Evolutionary conservation across 192 early-diverging fungal genomes (phyloP).

Genomic region (Pilobolus umbonatus): DNA sequence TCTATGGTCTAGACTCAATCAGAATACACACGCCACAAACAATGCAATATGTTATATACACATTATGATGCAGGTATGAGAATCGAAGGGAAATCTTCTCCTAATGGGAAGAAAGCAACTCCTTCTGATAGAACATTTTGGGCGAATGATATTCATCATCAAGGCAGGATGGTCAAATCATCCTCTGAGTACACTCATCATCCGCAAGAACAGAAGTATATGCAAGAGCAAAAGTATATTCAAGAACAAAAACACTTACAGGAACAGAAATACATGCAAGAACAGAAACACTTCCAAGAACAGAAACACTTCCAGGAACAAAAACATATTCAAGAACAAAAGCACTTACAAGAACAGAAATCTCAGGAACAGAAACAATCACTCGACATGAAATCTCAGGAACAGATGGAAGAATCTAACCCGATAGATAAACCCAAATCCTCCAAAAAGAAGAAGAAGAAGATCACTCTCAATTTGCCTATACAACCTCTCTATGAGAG

Average conservation of each 20-base stretch:
- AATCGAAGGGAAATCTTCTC: too few relatives aligned
- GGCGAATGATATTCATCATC: too few relatives aligned
- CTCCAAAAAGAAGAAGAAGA: not conserved
- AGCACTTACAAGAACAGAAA: not conserved
- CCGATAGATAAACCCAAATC: not conserved
- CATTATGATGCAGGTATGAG: too few relatives aligned
- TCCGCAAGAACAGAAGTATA: not conserved
- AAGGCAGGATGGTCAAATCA: too few relatives aligned
- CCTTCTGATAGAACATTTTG: too few relatives aligned
- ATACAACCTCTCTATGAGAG: conserved; percentile 14
- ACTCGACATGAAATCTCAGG: not conserved
- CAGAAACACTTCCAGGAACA: not conserved
- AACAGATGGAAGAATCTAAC: not conserved
- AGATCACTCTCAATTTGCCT: too few relatives aligned
- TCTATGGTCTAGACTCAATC: too few relatives aligned
- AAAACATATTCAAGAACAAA: not conserved
- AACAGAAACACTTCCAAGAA: not conserved
- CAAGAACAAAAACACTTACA: not conserved
- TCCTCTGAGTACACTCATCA: too few relatives aligned
- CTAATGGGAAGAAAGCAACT: too few relatives aligned
- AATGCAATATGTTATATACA: too few relatives aligned
- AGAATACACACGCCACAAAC: too few relatives aligned
- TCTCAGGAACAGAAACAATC: not conserved
- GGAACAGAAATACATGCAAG: not conserved
- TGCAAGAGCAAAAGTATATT: not conserved